Evolutionary conservation across 768 basidiomycete genomes (phyloP).

Genomic region (Rhizopogon salebrosus): DNA sequence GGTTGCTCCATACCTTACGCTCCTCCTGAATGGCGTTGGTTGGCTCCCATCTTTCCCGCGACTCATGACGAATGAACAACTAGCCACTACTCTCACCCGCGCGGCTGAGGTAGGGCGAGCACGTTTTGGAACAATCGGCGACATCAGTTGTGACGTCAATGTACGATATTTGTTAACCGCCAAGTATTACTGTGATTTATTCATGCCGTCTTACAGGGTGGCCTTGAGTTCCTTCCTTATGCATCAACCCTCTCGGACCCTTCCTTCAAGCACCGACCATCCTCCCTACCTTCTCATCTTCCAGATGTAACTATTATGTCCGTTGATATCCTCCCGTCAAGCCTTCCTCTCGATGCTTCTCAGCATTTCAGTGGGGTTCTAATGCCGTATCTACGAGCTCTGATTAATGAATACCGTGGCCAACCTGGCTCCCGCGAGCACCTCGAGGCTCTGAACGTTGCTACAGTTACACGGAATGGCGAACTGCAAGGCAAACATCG

Average conservation of each 20-base stretch:
- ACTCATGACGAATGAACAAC: constrained; percentile 65
- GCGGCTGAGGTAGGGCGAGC: constrained; percentile 47
- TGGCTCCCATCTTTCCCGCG: constrained; percentile 79
- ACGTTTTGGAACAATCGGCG: constrained; percentile 70
- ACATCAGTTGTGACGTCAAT: constrained; percentile 86
- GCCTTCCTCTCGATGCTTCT: constrained; percentile 79
- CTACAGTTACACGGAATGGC: constrained; percentile 66
- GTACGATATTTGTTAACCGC: constrained; percentile 30
- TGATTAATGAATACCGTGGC: constrained; percentile 41
- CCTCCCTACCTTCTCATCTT: constrained; percentile 36
- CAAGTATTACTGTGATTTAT: background rate
- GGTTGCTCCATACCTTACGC: constrained; percentile 82
- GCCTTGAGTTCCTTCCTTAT: constrained; percentile 76
- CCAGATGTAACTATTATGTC: constrained; percentile 76
- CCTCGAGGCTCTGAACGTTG: constrained; percentile 49
- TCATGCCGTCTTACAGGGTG: constrained; percentile 47
- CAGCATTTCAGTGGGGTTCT: constrained; percentile 66
- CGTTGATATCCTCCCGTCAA: constrained; percentile 86
- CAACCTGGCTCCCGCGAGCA: constrained; percentile 18
- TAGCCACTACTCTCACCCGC: constrained; percentile 43
- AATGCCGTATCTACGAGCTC: constrained; percentile 58
- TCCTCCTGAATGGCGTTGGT: constrained; percentile 83
- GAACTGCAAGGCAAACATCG: constrained; percentile 44
- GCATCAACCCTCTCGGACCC: constrained; percentile 77
- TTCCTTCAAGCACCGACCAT: constrained; percentile 50